Base-by-base conservation (phyloP, 2,329 filamentous ascomycete species). In the Ophiostoma piceae region DNA sequence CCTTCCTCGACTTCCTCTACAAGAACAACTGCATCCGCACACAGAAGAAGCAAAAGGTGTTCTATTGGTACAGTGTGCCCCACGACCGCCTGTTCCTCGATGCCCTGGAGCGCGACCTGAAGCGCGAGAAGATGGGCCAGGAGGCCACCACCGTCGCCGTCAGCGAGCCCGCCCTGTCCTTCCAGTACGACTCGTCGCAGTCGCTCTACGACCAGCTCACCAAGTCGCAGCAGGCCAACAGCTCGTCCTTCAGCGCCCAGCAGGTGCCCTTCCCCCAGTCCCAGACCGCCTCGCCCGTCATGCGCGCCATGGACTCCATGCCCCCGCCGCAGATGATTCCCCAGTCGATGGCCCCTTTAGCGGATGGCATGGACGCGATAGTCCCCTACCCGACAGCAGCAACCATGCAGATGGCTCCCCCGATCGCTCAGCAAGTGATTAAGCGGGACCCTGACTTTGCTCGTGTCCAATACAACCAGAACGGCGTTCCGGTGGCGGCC, bases 21-120 rank as follows among this genome's bases (percentile, higher is more conserved):
- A 99, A 99, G 87, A 99, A 99, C 87, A 99, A 99, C 84, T 99
- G 95, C 86, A 99, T 99, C 76, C 90, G 95, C 75, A 99, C 95
- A 51, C 95, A 99, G 81, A 99, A 99, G 88, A 99, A 99, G 86
- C 95, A 99, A 79, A 99, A 99, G 85, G 95, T 99, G 74, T 99
- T 99, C 78, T 99, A 98, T 83, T 99, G 95, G 95, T 99, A 98
- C 82, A 97, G 94, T 83, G 95, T 99, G 66, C 95, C 95, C 1
- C 95, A 99, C 79, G 95, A 99, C 81, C 89, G 95, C 69, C 88
- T 99, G 68, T 99, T 99, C 82, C 89, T 99, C 75, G 95, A 99
- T 82, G 95, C 95, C 54, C 84, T 99, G 76, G 95, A 99, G 85
- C 90, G 95, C 74, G 95, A 99, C 78, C 82, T 99, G 78, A 99